Evolutionary conservation across 352 stramenopile genomes (phyloP), one percentile per base, ranked within the genome.

Genomic region (Phytophthora tentaculata): DNA sequence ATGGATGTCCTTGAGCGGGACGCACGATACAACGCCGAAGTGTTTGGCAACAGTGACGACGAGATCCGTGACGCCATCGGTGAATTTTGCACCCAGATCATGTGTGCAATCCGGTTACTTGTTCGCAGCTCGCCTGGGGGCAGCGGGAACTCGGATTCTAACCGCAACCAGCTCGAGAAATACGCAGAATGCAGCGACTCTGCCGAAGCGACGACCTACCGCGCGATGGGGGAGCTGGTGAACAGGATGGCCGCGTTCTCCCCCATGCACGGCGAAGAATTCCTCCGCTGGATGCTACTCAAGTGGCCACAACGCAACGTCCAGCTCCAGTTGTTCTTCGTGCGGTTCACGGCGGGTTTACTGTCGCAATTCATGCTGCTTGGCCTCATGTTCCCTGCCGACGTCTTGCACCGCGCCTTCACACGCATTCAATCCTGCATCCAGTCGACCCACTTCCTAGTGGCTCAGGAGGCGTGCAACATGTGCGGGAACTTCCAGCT

Each of bases 301-400:
- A 91, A 91, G 59, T 95, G 86, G 86, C 86, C 86, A 4, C 72
- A 77, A 49, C 78, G 84, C 51, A 89, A 89, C 63, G 84, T 92
- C 12, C 81, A 90, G 58, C 66, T 91, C 29, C 78, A 95, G 70
- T 69, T 95, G 44, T 91, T 91, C 59, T 92, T 85, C 50, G 67
- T 93, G 58, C 83, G 83, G 29, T 92, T 90, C 67, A 80, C 80
- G 19, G 73, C 73, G 6, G 78, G 80, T 5, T 68, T 93, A 32
- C 73, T 95, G 17, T 71, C 77, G 20, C 81, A 86, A 22, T 91
- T 91, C 28, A 80, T 89, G 71, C 72, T 80, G 19, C 68, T 79
- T 17, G 83, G 85, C 2, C 73, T 89, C 51, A 78, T 82, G 56
- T 77, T 93, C 5, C 67, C 80, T 0, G 47, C 68, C 0, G 77